phyloP scores from a whole-genome alignment of 768 basidiomycete species.

The Lactifluus piperatus region DNA sequence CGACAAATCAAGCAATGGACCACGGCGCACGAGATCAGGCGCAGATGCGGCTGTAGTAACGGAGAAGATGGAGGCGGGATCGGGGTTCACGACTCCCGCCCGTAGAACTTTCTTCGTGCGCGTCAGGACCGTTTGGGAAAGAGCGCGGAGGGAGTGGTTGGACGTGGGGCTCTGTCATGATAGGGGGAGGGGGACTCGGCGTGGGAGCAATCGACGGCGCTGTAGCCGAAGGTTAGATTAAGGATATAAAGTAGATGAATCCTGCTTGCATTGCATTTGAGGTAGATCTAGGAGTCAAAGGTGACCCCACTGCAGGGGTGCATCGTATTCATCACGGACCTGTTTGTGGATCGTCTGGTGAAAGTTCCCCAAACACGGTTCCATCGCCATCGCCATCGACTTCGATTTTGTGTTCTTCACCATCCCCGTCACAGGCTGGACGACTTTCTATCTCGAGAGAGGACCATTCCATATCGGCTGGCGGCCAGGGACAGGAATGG shows the following conservation, averaged over 20 bases:
- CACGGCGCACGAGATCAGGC: conserved; percentile 1
- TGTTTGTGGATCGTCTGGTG: neutral
- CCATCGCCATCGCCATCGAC: neutral
- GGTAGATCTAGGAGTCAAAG: neutral
- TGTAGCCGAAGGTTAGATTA: neutral
- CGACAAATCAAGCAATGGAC: conserved; percentile 12
- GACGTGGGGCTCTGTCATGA: no score
- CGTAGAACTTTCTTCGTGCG: neutral
- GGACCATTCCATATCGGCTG: neutral
- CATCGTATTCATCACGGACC: neutral
- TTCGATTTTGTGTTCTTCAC: neutral
- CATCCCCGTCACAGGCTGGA: conserved; percentile 1
- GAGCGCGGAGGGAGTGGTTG: no score
- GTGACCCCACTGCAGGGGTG: neutral
- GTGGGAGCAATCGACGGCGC: neutral
- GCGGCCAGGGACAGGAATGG: neutral
- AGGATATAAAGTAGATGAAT: neutral
- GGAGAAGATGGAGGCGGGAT: conserved; percentile 3
- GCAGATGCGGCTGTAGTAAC: neutral
- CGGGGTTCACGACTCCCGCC: neutral
- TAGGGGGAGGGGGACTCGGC: neutral
- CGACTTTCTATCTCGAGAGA: conserved; percentile 19
- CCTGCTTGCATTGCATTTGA: neutral
- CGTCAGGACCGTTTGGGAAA: no score
- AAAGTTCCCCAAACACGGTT: neutral